Evolutionary conservation across 2,329 filamentous ascomycete genomes (phyloP).

Genomic region (Dryadomyces quercus-mongolicae): DNA sequence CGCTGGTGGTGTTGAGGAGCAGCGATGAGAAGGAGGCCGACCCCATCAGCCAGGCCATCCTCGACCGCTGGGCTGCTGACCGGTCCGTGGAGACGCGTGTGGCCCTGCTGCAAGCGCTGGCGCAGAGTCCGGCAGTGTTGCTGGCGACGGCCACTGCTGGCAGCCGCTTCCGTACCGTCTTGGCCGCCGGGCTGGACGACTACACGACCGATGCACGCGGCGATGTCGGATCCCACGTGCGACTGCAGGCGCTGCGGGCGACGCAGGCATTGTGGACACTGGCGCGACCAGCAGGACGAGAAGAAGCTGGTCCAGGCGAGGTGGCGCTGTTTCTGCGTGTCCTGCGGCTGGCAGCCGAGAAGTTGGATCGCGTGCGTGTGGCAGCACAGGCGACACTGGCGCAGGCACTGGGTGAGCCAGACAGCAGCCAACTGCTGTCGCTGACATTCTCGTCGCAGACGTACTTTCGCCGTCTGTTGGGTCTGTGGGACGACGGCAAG

Average conservation of each 20-base stretch:
- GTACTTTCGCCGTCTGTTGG: conserved; percentile 46
- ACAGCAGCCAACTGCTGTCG: conserved; percentile 18
- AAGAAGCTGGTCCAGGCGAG: background rate
- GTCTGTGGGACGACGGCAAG: conserved; percentile 23
- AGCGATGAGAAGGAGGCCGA: conserved; percentile 10
- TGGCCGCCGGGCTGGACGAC: conserved; percentile 60
- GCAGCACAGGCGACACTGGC: conserved; percentile 46
- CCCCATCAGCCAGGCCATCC: conserved; percentile 31
- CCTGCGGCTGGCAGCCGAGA: conserved; percentile 70
- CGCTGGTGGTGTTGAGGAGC: conserved; percentile 19
- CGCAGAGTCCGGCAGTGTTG: conserved; percentile 30
- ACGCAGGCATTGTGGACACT: conserved; percentile 47
- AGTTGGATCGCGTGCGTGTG: conserved; percentile 73
- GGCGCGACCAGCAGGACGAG: conserved; percentile 1
- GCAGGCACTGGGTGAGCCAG: conserved; percentile 24
- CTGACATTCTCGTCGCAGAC: conserved; percentile 43
- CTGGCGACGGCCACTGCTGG: conserved; percentile 16
- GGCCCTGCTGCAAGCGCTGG: conserved; percentile 42
- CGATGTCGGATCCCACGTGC: conserved; percentile 78
- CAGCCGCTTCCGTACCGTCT: conserved; percentile 28
- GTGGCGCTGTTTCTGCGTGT: conserved; percentile 31
- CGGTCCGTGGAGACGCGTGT: conserved; percentile 38
- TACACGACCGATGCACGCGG: conserved; percentile 85
- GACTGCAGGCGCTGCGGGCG: conserved; percentile 69
- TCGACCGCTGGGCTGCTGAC: conserved; percentile 40